Evolutionary conservation across 176 grass and related monocot genomes (phyloP).

Genomic region (Avena insularis): DNA sequence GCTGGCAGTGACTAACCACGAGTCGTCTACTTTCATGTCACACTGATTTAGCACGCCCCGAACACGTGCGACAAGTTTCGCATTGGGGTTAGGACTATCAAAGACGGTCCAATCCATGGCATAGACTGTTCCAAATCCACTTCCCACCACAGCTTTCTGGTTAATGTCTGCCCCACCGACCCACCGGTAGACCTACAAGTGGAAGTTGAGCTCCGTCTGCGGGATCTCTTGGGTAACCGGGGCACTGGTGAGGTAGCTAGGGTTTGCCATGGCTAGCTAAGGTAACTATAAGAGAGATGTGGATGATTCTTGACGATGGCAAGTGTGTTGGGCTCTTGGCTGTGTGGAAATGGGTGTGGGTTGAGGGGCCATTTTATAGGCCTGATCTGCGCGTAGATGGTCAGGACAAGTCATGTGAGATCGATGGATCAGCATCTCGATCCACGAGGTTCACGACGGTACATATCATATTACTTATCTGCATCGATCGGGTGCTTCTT

Average conservation of each 20-base stretch:
- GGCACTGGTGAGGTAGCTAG: background rate
- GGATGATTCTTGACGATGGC: background rate
- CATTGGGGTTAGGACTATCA: background rate
- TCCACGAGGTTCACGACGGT: background rate
- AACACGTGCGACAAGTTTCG: background rate
- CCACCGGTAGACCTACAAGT: background rate
- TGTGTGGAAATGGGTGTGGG: background rate
- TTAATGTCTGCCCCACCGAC: background rate
- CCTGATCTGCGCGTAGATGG: background rate
- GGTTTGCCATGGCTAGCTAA: background rate
- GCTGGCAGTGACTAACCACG: background rate
- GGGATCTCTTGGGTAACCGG: background rate
- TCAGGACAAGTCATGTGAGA: background rate
- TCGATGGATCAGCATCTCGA: background rate
- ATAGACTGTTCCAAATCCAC: background rate
- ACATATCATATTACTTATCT: background rate
- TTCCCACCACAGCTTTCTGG: background rate
- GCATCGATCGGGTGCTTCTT: background rate
- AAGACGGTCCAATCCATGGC: background rate
- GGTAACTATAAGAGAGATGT: background rate
- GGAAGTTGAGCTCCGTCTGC: background rate
- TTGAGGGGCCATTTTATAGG: background rate
- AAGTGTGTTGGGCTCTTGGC: background rate
- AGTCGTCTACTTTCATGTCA: background rate
- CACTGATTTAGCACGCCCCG: background rate